Evolutionary conservation across 2,329 filamentous ascomycete species (phyloP), one percentile per base, ranked within the genome.

Genomic region (Thelonectria olida): DNA sequence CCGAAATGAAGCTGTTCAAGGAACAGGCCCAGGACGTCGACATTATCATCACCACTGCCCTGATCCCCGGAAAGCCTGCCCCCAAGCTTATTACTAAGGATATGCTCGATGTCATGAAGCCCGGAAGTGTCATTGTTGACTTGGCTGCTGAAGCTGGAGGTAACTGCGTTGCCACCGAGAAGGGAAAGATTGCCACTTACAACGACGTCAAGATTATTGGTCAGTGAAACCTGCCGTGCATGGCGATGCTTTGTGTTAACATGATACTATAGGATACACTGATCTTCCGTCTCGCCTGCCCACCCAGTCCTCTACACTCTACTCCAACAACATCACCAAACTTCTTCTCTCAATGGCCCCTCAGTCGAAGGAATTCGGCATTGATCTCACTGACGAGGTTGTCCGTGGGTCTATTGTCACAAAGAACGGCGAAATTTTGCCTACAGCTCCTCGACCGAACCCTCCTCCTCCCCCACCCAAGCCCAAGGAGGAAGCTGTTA

Each of bases 311-410:
- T 96, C 93, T 0, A 96, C 92, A 0, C 80, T 97, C 19, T 97
- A 97, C 77, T 96, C 92, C 2, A 97, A 97, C 84, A 97, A 97
- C 73, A 94, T 97, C 70, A 93, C 90, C 67, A 97, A 97, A 74
- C 91, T 94, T 58, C 80, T 97, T 25, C 83, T 97, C 9, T 96
- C 93, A 0, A 92, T 97, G 83, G 78, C 88, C 1, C 92, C 92
- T 1, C 85, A 90, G 61, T 88, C 93, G 2, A 93, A 92, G 65
- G 85, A 90, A 36, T 97, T 93, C 65, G 92, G 92, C 7, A 83
- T 97, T 45, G 92, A 96, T 68, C 81, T 96, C 4, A 84, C 86
- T 1, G 93, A 97, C 67, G 93, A 96, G 76, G 93, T 97, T 22
- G 91, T 96, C 7, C 88, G 93, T 31, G 92, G 92, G 19, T 87